phyloP scores from a whole-genome alignment of 2,329 filamentous ascomycete genomes.

The Fusarium algeriense region DNA sequence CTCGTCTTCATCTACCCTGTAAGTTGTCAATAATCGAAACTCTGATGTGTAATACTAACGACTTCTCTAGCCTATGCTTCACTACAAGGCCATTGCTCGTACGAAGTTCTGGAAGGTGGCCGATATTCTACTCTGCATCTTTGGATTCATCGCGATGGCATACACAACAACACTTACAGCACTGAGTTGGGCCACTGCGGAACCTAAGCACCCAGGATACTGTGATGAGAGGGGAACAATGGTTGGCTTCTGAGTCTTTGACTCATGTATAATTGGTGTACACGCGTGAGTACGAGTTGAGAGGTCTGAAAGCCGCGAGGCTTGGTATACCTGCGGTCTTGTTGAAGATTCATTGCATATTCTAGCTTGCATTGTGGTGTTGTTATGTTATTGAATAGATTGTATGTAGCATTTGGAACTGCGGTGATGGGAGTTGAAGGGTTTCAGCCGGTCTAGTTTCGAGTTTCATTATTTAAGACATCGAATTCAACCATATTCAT shows the following conservation, averaged over 20 bases:
- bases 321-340: constrained; percentile 12
- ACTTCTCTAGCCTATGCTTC: constrained; percentile 81
- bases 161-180: constrained; percentile 93
- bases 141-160: constrained; percentile 87
- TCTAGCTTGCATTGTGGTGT: constrained; percentile 42
- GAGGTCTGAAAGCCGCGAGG: constrained; percentile 26
- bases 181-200: constrained; percentile 82
- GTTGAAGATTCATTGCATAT: constrained; percentile 33
- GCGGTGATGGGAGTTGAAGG: constrained; percentile 29
- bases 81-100: constrained; percentile 83
- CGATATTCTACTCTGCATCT: constrained; percentile 82
- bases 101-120: constrained; percentile 74
- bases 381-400: constrained; percentile 42
- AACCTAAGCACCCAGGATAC: constrained; percentile 63
- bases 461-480: constrained; percentile 10
- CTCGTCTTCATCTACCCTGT: constrained; percentile 98
- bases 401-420: constrained; percentile 38
- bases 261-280: not conserved
- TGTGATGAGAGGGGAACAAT: constrained; percentile 59
- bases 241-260: constrained; percentile 26
- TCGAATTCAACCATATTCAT: not conserved
- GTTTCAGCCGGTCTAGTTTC: constrained; percentile 21
- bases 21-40: constrained; percentile 57
- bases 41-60: constrained; percentile 47
- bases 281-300: constrained; percentile 5